A percentile compares a stretch with the other conserved stretches of the same genome.
These are phyloP conservation scores for Umbelopsis isabellina DNA, from an alignment of 192 early-diverging fungal genomes.

Conservation along the genomic window DNA sequence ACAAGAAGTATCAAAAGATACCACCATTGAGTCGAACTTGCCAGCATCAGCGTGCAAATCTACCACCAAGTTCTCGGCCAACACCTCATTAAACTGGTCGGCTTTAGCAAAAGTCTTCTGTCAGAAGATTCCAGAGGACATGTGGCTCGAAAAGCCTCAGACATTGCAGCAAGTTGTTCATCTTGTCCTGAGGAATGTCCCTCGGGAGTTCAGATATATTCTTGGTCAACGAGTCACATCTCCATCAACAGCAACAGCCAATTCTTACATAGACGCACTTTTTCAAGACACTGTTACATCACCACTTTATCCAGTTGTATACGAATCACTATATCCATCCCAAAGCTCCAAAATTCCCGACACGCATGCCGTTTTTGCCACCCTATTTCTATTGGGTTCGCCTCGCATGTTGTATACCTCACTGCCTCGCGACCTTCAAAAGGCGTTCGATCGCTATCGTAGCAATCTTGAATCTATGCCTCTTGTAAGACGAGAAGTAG, in stretches of 20 bases:
- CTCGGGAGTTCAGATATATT: constrained; percentile 45
- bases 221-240: constrained; percentile 43
- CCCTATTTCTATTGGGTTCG: constrained; percentile 62
- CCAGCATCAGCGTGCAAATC: constrained; percentile 17
- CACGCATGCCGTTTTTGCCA: constrained; percentile 54
- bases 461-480: constrained; percentile 36
- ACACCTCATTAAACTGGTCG: constrained; percentile 49
- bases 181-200: constrained; percentile 52
- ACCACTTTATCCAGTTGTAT: constrained; percentile 47
- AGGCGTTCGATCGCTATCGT: constrained; percentile 43
- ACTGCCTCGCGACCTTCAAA: constrained; percentile 49
- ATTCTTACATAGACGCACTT: constrained; percentile 40
- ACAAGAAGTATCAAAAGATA: background rate
- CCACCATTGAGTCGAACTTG: background rate
- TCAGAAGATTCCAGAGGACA: constrained; percentile 54
- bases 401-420: constrained; percentile 59
- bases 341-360: constrained; percentile 25
- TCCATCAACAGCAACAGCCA: constrained; percentile 26
- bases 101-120: constrained; percentile 57
- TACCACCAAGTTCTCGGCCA: background rate
- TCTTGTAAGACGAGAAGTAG: constrained; percentile 55
- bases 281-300: constrained; percentile 46
- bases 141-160: constrained; percentile 54
- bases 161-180: constrained; percentile 48
- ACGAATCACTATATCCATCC: constrained; percentile 34